phyloP scores from a whole-genome alignment of 106 monocot species.

The Cymbidium sinense region DNA sequence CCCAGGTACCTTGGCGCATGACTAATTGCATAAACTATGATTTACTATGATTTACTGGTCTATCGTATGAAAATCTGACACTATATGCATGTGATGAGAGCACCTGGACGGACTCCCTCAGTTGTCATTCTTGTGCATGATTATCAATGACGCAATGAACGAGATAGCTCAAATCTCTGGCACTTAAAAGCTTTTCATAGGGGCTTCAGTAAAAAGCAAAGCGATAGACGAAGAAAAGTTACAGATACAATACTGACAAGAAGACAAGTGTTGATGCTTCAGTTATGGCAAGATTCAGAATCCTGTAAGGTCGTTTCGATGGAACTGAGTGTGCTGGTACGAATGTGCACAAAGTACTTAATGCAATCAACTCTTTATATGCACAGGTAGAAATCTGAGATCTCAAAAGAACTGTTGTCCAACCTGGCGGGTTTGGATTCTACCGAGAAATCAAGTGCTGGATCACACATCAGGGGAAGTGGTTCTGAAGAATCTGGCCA shows the following conservation, averaged over 20 bases:
- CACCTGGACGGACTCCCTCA: background rate
- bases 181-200: background rate
- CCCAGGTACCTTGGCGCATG: too few species aligned
- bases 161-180: background rate
- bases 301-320: conserved; percentile 1
- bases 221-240: background rate
- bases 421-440: conserved; percentile 4
- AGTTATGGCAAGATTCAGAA: background rate
- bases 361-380: background rate
- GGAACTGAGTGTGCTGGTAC: background rate
- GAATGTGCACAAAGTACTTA: background rate
- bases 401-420: background rate
- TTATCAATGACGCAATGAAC: too few species aligned
- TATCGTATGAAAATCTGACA: too few species aligned
- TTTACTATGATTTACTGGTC: too few species aligned
- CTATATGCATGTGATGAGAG: background rate
- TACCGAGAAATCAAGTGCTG: background rate
- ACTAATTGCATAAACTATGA: background rate
- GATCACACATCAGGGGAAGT: background rate
- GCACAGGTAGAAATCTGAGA: background rate
- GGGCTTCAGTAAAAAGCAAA: background rate
- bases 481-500: background rate
- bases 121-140: background rate
- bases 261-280: conserved; percentile 2
- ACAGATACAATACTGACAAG: conserved; percentile 1